These are phyloP conservation scores for Zalaria sp. DNA, from an alignment of 2,329 filamentous ascomycete species.

Conservation along the genomic window DNA sequence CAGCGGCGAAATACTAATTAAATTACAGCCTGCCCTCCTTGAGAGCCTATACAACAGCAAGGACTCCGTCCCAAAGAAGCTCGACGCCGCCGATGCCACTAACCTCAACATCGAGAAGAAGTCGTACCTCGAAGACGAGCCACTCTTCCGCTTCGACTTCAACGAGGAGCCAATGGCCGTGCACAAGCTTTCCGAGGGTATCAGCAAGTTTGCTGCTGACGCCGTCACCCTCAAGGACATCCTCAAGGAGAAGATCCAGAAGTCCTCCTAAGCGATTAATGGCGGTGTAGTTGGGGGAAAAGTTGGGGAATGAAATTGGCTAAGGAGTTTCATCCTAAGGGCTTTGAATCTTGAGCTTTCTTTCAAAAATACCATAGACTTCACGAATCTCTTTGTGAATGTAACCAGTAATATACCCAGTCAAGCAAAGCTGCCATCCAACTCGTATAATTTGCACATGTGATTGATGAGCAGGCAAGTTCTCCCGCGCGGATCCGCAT, in stretches of 20 bases:
- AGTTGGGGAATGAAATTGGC: no score
- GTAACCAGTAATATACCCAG: background rate
- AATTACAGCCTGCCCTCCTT: conserved; percentile 64
- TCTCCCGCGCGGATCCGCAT: no score
- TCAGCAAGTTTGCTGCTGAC: conserved; percentile 97
- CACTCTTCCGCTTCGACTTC: conserved; percentile 94
- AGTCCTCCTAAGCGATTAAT: conserved; percentile 4
- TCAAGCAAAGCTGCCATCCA: background rate
- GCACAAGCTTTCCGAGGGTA: conserved; percentile 98
- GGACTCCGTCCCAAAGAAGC: conserved; percentile 79
- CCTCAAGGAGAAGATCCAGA: conserved; percentile 67
- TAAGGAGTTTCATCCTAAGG: no score
- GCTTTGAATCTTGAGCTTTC: no score
- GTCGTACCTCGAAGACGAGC: conserved; percentile 79
- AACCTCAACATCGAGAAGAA: conserved; percentile 72
- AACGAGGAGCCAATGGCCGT: conserved; percentile 99
- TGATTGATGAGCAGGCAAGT: conserved; percentile 11
- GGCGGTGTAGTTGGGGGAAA: background rate
- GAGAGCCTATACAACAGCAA: conserved; percentile 84
- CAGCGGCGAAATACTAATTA: background rate
- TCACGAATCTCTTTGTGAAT: no score
- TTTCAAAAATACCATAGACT: no score
- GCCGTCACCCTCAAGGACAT: conserved; percentile 87
- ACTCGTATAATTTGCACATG: conserved; percentile 1
- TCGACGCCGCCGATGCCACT: conserved; percentile 53